Evolutionary conservation across 1,284 basidiomycete genomes (phyloP).

Genomic region (Cystobasidium sp.): DNA sequence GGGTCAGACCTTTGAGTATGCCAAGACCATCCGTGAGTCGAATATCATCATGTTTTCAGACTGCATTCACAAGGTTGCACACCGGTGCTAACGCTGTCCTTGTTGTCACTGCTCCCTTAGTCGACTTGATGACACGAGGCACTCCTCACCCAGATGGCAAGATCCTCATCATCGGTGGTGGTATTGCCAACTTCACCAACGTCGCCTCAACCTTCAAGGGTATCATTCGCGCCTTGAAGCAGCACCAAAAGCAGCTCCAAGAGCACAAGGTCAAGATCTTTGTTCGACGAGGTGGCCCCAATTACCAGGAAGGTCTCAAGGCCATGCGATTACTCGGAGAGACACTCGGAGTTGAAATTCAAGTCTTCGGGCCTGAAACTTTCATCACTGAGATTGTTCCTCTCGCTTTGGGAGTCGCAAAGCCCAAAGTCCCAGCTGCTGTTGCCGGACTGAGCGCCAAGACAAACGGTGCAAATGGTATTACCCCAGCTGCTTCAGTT

Average conservation of each 20-base stretch:
- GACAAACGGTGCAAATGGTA: slow-evolving; percentile 51
- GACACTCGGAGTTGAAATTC: slow-evolving; percentile 94
- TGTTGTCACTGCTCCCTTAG: slow-evolving; percentile 54
- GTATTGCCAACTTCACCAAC: slow-evolving; percentile 99
- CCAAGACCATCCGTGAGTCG: slow-evolving; percentile 87
- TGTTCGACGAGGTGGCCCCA: slow-evolving; percentile 96
- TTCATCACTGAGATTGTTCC: slow-evolving; percentile 99
- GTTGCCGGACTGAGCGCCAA: slow-evolving; percentile 44
- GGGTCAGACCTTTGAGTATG: slow-evolving; percentile 98
- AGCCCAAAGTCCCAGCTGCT: slow-evolving; percentile 59
- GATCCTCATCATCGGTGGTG: slow-evolving; percentile 98
- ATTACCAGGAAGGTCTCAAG: slow-evolving; percentile 99
- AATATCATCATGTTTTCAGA: neutral
- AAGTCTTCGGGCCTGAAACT: slow-evolving; percentile 95
- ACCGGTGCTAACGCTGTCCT: too few relatives aligned
- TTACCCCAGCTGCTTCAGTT: slow-evolving; percentile 45
- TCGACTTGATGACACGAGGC: slow-evolving; percentile 95
- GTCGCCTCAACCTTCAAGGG: slow-evolving; percentile 99
- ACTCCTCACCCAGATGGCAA: slow-evolving; percentile 83
- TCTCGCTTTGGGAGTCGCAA: slow-evolving; percentile 82
- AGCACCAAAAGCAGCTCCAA: slow-evolving; percentile 84
- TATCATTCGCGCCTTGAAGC: slow-evolving; percentile 95
- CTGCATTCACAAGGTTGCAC: neutral
- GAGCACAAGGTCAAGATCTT: slow-evolving; percentile 88
- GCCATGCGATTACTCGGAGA: slow-evolving; percentile 98